A percentile compares a stretch with the other conserved stretches of the same genome.
phyloP scores from a whole-genome alignment of 768 basidiomycete species.

The Hortiboletus flavorubellus region DNA sequence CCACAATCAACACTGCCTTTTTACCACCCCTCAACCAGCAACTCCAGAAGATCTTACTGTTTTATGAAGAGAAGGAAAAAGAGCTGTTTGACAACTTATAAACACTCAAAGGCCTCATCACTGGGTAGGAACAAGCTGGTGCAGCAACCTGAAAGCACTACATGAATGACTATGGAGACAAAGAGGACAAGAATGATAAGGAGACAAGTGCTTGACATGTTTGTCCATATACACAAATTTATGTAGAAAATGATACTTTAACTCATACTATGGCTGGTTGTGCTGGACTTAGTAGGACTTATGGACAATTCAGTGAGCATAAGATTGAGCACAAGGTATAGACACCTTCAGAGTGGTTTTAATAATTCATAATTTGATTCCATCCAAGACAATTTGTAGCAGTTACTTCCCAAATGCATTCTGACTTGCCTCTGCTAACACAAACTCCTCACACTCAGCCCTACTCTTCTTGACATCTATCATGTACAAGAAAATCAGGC shows the following conservation, averaged over 20 bases:
- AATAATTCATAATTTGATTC: no score
- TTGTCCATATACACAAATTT: no score
- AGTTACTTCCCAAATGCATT: constrained; percentile 33
- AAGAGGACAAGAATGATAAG: constrained; percentile 47
- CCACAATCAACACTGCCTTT: constrained; percentile 61
- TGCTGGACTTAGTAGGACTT: no score
- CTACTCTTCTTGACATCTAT: constrained; percentile 65
- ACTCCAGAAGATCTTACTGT: constrained; percentile 70
- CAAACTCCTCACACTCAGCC: constrained; percentile 58
- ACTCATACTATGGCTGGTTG: no score
- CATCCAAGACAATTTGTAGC: no score
- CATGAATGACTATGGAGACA: constrained; percentile 40
- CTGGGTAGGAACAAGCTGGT: constrained; percentile 59
- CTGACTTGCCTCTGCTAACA: constrained; percentile 48
- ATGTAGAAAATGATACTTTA: no score
- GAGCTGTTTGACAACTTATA: constrained; percentile 63
- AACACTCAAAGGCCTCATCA: constrained; percentile 55
- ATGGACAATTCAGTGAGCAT: no score
- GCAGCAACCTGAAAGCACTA: constrained; percentile 44
- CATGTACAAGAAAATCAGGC: constrained; percentile 55
- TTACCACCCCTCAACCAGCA: constrained; percentile 76
- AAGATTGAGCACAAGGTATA: no score
- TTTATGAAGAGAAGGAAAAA: constrained; percentile 75
- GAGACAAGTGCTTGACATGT: constrained; percentile 8
- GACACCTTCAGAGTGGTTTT: no score